Percentiles rank a stretch among this genome's conserved stretches.
phyloP scores from a whole-genome alignment of 1,284 basidiomycete species.

The Rhodotorula sp. region DNA sequence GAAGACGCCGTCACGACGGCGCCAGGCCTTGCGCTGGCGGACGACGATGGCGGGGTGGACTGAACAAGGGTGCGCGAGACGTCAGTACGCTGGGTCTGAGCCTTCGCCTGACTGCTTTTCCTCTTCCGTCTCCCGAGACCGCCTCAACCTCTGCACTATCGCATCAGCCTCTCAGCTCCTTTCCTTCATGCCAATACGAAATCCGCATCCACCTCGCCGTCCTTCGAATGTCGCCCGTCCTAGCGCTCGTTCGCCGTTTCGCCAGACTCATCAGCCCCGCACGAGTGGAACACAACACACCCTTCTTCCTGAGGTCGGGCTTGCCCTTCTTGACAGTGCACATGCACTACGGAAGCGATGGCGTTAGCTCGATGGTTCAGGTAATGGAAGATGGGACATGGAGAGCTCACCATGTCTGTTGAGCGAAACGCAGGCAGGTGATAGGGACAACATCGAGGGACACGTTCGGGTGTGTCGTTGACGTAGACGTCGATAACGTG shows the following conservation, averaged over 20 bases:
- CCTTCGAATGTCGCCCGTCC: not conserved
- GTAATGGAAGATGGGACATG: not conserved
- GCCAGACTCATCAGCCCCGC: not conserved
- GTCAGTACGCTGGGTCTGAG: not conserved
- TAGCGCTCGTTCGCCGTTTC: not conserved
- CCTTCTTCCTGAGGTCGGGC: constrained; percentile 99
- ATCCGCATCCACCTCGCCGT: too few relatives aligned
- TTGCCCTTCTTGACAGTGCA: constrained; percentile 98
- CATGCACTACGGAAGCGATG: not conserved
- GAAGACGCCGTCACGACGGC: constrained; percentile 96
- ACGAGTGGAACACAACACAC: constrained; percentile 57
- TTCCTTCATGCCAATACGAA: too few relatives aligned
- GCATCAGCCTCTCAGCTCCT: too few relatives aligned
- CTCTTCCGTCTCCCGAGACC: not conserved
- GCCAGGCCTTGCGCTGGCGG: constrained; percentile 98
- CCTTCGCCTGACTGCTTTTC: not conserved
- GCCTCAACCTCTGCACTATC: constrained; percentile 52
- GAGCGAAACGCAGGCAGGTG: too few relatives aligned
- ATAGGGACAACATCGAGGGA: too few relatives aligned
- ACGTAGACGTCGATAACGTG: not conserved
- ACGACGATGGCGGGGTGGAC: constrained; percentile 65
- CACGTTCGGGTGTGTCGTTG: too few relatives aligned
- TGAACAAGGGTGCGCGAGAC: not conserved
- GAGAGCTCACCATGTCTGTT: not conserved
- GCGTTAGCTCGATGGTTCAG: not conserved